Evolutionary conservation across 2,329 filamentous ascomycete genomes (phyloP).

Genomic region (Ophiocordyceps sinensis): DNA sequence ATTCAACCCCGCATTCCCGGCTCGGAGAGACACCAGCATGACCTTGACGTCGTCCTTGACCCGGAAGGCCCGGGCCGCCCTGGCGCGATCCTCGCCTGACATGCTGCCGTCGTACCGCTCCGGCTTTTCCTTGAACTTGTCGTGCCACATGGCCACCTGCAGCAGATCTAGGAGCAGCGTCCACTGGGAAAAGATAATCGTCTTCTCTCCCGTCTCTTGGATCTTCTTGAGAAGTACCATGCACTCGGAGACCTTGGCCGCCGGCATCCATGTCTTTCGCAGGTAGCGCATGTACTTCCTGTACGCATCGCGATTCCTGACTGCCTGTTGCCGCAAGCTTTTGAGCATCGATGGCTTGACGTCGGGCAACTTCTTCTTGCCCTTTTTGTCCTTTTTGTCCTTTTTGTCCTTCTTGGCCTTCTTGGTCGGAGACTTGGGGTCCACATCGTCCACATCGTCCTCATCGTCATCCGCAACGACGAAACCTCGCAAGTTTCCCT

Average conservation of each 20-base stretch:
- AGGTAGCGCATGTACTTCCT: conserved; percentile 56
- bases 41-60: conserved; percentile 51
- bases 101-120: conserved; percentile 73
- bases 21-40: conserved; percentile 68
- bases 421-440: conserved; percentile 29
- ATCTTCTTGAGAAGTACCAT: conserved; percentile 59
- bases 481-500: conserved; percentile 20
- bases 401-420: conserved; percentile 9
- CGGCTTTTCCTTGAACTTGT: conserved; percentile 42
- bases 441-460: conserved; percentile 18
- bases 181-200: conserved; percentile 69
- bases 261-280: conserved; percentile 54
- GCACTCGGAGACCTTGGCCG: conserved; percentile 71
- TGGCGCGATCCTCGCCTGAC: conserved; percentile 52
- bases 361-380: conserved; percentile 20
- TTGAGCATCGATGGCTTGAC: conserved; percentile 43
- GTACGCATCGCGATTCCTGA: conserved; percentile 49
- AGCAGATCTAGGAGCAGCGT: conserved; percentile 60
- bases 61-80: conserved; percentile 51
- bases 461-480: conserved; percentile 16
- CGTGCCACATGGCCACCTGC: conserved; percentile 55
- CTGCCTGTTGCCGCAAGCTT: conserved; percentile 49
- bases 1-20: conserved; percentile 76
- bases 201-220: conserved; percentile 47
- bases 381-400: conserved; percentile 9